Evolutionary conservation across 768 basidiomycete genomes (phyloP).

Genomic region (Ramaria rubella): DNA sequence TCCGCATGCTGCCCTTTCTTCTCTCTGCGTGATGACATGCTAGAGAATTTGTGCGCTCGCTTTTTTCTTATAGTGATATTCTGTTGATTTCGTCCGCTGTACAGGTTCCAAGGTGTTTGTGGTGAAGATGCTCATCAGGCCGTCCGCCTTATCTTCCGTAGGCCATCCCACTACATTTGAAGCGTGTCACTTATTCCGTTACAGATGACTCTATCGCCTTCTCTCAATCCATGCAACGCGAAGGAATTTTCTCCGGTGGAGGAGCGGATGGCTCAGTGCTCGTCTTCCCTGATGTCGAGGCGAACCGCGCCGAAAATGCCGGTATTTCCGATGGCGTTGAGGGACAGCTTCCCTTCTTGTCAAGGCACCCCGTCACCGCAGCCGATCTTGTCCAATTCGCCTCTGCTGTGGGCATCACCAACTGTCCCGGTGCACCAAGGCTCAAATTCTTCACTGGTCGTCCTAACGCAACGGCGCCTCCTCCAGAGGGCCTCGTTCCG

Average conservation of each 20-base stretch:
- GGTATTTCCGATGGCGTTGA: conserved; percentile 9
- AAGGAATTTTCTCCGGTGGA: not conserved
- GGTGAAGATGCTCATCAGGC: conserved; percentile 10
- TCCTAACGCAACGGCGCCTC: not conserved
- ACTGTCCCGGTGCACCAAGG: conserved; percentile 7
- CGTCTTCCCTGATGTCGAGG: conserved; percentile 9
- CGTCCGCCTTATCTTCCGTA: conserved; percentile 8
- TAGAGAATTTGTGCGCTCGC: not conserved
- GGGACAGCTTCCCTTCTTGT: not conserved
- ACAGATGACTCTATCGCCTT: not conserved
- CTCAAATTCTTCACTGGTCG: conserved; percentile 7
- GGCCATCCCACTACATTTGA: not conserved
- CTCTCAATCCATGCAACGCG: not conserved
- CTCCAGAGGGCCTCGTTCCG: not conserved
- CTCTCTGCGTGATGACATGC: not conserved
- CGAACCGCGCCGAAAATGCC: conserved; percentile 1
- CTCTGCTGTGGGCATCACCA: conserved; percentile 5
- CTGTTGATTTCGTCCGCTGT: not conserved
- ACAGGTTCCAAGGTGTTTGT: not conserved
- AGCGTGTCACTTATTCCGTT: not conserved
- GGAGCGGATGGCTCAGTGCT: conserved; percentile 11
- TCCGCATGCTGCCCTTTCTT: not conserved
- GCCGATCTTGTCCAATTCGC: conserved; percentile 8
- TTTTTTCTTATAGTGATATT: not conserved
- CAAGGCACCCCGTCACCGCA: conserved; percentile 4